Evolutionary conservation across 305 asterid species (phyloP).

Genomic region (Withania somnifera): DNA sequence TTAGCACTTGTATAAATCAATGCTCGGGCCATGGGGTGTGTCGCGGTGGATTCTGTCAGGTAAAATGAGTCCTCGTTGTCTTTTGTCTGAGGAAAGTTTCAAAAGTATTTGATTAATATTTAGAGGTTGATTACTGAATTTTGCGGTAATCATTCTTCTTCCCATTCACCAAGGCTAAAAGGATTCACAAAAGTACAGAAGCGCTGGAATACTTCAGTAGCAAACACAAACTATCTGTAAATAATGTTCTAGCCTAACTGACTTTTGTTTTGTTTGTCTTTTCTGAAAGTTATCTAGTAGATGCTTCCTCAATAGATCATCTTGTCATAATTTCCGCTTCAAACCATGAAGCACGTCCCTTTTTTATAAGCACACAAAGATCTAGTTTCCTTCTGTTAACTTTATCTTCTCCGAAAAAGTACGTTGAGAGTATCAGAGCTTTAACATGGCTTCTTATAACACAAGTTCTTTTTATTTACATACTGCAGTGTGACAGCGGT

Average conservation of each 20-base stretch:
- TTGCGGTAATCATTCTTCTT: neutral
- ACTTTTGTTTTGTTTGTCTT: neutral
- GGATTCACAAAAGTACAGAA: neutral
- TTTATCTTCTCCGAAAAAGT: neutral
- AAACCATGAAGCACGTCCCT: neutral
- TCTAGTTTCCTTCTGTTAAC: neutral
- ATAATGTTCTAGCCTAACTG: neutral
- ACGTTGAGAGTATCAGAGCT: neutral
- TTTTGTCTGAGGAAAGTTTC: neutral
- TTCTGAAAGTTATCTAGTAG: neutral
- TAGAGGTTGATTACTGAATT: neutral
- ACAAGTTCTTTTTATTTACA: neutral
- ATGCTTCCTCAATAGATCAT: neutral
- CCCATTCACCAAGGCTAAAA: neutral
- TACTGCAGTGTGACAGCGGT: constrained; percentile 66
- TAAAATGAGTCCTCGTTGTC: constrained; percentile 11
- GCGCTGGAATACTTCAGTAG: neutral
- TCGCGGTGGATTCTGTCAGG: constrained; percentile 98
- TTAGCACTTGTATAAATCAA: constrained; percentile 71
- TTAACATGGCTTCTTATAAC: neutral
- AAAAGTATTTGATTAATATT: neutral
- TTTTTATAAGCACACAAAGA: neutral
- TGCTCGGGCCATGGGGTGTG: constrained; percentile 76
- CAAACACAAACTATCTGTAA: neutral
- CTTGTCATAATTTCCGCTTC: neutral